Evolutionary conservation across 768 basidiomycete genomes (phyloP).

Genomic region (Boletus subcaerulescens): DNA sequence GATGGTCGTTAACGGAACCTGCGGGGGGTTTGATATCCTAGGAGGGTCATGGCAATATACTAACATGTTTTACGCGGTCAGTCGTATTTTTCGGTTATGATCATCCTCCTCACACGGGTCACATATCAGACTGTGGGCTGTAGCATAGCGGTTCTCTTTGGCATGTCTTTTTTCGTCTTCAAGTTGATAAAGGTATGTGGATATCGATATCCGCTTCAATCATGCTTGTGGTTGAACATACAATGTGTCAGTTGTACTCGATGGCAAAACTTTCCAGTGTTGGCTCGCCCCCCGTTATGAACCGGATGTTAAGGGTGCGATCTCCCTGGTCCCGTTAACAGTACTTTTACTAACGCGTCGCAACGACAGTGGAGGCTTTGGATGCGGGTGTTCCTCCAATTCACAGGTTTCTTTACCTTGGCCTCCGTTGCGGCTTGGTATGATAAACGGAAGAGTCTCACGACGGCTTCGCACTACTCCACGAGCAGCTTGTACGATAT

Average conservation of each 20-base stretch:
- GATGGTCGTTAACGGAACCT: constrained; percentile 38
- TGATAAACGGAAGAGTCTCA: constrained; percentile 40
- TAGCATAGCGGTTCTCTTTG: constrained; percentile 36
- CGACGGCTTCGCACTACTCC: constrained; percentile 31
- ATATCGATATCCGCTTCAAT: neutral
- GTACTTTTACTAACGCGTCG: neutral
- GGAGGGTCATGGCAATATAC: constrained; percentile 41
- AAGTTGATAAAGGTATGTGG: constrained; percentile 41
- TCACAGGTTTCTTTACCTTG: constrained; percentile 48
- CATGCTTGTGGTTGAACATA: neutral
- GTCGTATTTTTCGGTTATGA: constrained; percentile 11
- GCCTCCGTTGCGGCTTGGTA: constrained; percentile 49
- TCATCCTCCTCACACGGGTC: constrained; percentile 1
- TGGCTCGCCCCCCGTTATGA: constrained; percentile 43
- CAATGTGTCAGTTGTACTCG: constrained; percentile 38
- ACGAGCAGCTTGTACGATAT: constrained; percentile 40
- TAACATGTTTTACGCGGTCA: constrained; percentile 30
- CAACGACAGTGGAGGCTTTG: constrained; percentile 43
- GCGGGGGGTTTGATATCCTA: constrained; percentile 40
- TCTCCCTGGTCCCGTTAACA: neutral
- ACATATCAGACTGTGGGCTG: constrained; percentile 37
- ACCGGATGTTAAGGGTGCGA: constrained; percentile 46
- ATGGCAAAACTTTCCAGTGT: constrained; percentile 47
- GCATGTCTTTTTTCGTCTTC: constrained; percentile 38
- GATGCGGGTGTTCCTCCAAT: constrained; percentile 47